Conservation (phyloP, 2,329 filamentous ascomycete genomes). For the Ophiocordyceps camponoti-saundersi region DNA sequence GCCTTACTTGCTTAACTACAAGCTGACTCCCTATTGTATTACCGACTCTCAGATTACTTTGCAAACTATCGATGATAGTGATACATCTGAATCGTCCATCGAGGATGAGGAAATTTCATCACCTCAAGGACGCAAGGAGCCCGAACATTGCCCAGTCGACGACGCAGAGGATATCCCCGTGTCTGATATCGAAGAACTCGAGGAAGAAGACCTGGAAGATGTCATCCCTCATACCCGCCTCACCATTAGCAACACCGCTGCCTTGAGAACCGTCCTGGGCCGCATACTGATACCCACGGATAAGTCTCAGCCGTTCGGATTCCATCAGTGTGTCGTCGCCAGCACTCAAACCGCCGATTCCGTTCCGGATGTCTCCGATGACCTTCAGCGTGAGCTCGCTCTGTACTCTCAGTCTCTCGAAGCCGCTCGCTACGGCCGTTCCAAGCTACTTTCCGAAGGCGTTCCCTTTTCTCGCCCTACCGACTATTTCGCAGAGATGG, state of each 20-base stretch:
- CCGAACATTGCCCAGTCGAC: constrained; percentile 20
- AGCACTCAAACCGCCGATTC: constrained; percentile 43
- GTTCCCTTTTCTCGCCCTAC: constrained; percentile 74
- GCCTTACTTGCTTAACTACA: not conserved
- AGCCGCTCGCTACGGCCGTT: constrained; percentile 56
- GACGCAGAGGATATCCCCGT: constrained; percentile 68
- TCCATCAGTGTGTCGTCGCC: constrained; percentile 64
- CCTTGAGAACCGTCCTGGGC: constrained; percentile 62
- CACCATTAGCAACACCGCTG: constrained; percentile 92
- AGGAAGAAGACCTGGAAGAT: constrained; percentile 71
- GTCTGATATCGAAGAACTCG: constrained; percentile 64
- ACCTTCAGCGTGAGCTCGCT: constrained; percentile 78
- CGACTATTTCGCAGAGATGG: constrained; percentile 98
- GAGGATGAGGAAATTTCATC: constrained; percentile 53
- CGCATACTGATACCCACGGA: constrained; percentile 55
- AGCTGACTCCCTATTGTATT: not conserved
- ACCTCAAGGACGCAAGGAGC: constrained; percentile 8
- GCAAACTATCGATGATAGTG: constrained; percentile 41
- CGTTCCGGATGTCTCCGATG: constrained; percentile 76
- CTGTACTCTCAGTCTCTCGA: constrained; percentile 84
- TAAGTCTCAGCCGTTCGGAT: constrained; percentile 58
- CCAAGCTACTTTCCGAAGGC: constrained; percentile 63
- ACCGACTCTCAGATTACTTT: constrained; percentile 26
- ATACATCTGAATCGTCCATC: constrained; percentile 51
- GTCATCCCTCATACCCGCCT: constrained; percentile 80